These are phyloP conservation scores for Terana coerulea DNA, from an alignment of 768 basidiomycete genomes.

Conservation along the genomic window DNA sequence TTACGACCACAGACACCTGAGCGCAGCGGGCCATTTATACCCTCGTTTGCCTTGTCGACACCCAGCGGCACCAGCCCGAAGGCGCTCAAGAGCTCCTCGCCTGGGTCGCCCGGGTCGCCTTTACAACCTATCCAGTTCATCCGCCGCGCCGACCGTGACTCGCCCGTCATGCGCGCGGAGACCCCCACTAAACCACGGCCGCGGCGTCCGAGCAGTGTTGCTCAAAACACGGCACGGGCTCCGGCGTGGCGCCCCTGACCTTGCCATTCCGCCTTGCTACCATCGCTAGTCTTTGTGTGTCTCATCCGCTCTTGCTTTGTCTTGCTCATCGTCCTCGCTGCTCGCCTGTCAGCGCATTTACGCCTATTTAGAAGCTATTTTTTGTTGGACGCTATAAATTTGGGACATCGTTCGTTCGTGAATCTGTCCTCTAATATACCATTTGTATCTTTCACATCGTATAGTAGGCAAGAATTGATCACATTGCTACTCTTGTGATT, in stretches of 20 bases:
- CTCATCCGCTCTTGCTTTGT: conserved; percentile 10
- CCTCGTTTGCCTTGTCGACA: conserved; percentile 60
- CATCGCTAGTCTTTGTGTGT: conserved; percentile 5
- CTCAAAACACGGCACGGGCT: conserved; percentile 47
- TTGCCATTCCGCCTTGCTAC: conserved; percentile 6
- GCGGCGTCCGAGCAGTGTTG: conserved; percentile 34
- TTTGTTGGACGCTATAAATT: conserved; percentile 1
- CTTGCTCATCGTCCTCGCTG: conserved; percentile 6
- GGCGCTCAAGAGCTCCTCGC: conserved; percentile 46
- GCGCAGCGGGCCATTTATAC: conserved; percentile 51
- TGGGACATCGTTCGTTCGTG: neutral
- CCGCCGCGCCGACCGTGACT: conserved; percentile 67
- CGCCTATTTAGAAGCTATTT: conserved; percentile 1
- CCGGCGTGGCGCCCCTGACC: conserved; percentile 57
- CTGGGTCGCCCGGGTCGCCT: conserved; percentile 65
- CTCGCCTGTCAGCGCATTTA: neutral
- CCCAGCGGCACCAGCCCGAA: conserved; percentile 43
- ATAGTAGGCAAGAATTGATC: too few species aligned
- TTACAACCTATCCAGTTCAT: conserved; percentile 73
- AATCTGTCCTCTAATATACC: conserved; percentile 1
- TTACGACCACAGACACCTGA: conserved; percentile 63
- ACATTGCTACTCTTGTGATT: too few species aligned
- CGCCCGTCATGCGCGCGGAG: conserved; percentile 45
- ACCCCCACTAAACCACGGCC: conserved; percentile 68
- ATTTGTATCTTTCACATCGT: neutral